These are phyloP conservation scores for Gaeumannomyces tritici DNA, from an alignment of 2,329 filamentous ascomycete species.

Conservation along the genomic window DNA sequence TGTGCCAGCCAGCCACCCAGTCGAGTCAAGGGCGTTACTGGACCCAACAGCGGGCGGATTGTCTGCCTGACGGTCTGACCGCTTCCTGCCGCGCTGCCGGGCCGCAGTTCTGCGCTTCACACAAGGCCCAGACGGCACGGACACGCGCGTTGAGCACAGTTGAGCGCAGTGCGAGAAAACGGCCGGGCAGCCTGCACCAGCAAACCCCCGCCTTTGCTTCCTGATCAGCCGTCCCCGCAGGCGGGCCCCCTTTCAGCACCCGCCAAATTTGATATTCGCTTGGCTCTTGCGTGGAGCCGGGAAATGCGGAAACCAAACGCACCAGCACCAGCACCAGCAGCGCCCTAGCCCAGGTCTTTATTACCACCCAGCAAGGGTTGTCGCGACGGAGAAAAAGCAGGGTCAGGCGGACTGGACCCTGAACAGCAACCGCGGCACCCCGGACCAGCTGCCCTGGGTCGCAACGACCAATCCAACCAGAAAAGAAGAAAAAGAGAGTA, in stretches of 20 bases:
- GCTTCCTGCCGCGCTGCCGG: neutral
- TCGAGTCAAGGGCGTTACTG: neutral
- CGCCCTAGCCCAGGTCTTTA: neutral
- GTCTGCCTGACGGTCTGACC: neutral
- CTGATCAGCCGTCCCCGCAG: no score
- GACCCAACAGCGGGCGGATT: neutral
- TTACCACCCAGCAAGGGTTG: neutral
- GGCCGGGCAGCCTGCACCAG: neutral
- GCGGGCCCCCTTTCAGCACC: neutral
- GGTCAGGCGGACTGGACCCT: neutral
- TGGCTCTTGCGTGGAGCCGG: neutral
- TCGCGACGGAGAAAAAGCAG: neutral
- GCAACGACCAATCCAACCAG: neutral
- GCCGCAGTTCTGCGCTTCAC: neutral
- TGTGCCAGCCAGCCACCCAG: neutral
- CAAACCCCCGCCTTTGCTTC: neutral
- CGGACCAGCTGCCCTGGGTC: neutral
- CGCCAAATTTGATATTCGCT: neutral
- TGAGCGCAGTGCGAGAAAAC: neutral
- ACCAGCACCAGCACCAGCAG: neutral
- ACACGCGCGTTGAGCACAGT: no score
- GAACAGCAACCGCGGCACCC: neutral
- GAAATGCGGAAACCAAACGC: neutral
- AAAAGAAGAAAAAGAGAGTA: neutral
- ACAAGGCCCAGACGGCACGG: no score